phyloP scores from a whole-genome alignment of 2,329 filamentous ascomycete genomes.

The Chalaropsis ovoidea region DNA sequence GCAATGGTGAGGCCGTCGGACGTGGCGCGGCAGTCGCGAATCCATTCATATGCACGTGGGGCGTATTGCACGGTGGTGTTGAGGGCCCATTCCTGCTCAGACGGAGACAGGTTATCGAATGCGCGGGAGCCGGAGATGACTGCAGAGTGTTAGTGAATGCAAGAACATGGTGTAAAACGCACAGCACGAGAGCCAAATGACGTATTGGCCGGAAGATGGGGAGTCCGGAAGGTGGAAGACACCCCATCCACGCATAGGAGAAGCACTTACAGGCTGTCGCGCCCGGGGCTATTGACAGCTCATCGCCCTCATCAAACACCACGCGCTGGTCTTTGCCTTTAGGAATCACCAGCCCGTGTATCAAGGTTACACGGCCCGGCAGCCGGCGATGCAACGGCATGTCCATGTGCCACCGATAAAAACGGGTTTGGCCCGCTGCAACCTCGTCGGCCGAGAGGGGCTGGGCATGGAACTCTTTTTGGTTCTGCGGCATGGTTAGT shows the following conservation, averaged over 20 bases:
- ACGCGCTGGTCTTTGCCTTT: conserved; percentile 18
- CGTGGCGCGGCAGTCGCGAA: conserved; percentile 22
- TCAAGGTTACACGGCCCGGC: conserved; percentile 24
- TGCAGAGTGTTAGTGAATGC: neutral
- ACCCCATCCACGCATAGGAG: no score
- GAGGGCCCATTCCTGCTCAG: conserved; percentile 24
- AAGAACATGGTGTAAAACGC: neutral
- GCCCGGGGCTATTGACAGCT: conserved; percentile 16
- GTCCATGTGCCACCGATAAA: conserved; percentile 25
- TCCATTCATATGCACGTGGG: conserved; percentile 23
- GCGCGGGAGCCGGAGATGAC: conserved; percentile 23
- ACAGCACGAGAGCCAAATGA: no score
- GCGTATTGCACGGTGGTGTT: conserved; percentile 24
- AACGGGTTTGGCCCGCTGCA: conserved; percentile 23
- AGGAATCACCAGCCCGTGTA: conserved; percentile 23
- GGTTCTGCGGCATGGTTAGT: conserved; percentile 18
- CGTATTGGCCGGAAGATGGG: neutral
- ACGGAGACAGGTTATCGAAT: conserved; percentile 22
- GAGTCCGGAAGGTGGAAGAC: no score
- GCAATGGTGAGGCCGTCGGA: conserved; percentile 22
- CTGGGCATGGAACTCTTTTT: conserved; percentile 23
- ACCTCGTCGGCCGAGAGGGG: conserved; percentile 22
- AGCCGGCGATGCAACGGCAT: conserved; percentile 24
- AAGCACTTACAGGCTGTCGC: conserved; percentile 20
- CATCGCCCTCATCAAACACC: conserved; percentile 20